A percentile compares a stretch with the other conserved stretches of the same genome.
These are phyloP conservation scores for Rhodotorula taiwanensis DNA, from an alignment of 768 basidiomycete genomes.

Conservation along the genomic window DNA sequence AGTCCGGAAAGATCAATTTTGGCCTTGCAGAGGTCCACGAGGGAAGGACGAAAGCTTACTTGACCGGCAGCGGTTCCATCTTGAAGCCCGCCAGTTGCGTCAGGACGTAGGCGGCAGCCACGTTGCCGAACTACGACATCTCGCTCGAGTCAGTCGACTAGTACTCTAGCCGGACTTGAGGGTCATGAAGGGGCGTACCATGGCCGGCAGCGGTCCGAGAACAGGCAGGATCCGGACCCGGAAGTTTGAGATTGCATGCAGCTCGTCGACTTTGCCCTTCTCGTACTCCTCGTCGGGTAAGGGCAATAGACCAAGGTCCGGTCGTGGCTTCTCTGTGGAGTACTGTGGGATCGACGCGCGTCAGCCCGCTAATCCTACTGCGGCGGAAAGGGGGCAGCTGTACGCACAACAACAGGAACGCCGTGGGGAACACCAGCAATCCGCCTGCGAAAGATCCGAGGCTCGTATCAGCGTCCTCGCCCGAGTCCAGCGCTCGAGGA, in stretches of 20 bases:
- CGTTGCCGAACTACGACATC: constrained; percentile 65
- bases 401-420: constrained; percentile 47
- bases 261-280: constrained; percentile 79
- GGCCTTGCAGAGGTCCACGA: not conserved
- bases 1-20: not conserved
- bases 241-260: constrained; percentile 86
- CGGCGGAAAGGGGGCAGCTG: not conserved
- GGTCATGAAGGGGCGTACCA: too few relatives aligned
- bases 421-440: constrained; percentile 44
- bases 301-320: constrained; percentile 79
- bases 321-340: constrained; percentile 66
- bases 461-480: too few relatives aligned
- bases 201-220: constrained; percentile 52
- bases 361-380: constrained; percentile 25
- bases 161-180: too few relatives aligned
- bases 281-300: constrained; percentile 85
- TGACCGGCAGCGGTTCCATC: constrained; percentile 79
- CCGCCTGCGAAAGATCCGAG: constrained; percentile 12
- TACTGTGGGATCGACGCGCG: constrained; percentile 65
- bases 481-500: too few relatives aligned
- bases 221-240: constrained; percentile 89
- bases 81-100: constrained; percentile 79
- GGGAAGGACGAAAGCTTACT: constrained; percentile 59
- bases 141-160: too few relatives aligned
- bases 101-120: constrained; percentile 80